Percentiles rank a stretch among this genome's conserved stretches.
Evolutionary conservation across 1,284 basidiomycete species (phyloP).

Genomic region (Cystobasidiaceae sp.): DNA sequence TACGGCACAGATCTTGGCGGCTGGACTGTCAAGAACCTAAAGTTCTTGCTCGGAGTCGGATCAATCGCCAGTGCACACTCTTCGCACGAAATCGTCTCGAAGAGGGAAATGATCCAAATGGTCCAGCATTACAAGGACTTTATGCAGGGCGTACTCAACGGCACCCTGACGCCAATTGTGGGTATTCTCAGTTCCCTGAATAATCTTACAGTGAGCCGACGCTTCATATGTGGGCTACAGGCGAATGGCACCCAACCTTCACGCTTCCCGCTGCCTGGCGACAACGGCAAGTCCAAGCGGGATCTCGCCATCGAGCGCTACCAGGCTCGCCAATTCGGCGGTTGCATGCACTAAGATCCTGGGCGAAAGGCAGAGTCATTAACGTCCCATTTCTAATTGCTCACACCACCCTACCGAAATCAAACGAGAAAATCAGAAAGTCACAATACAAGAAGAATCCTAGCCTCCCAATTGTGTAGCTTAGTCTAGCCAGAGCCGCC

Average conservation of each 20-base stretch:
- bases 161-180: slow-evolving; percentile 11
- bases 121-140: slow-evolving; percentile 18
- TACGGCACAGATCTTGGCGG: slow-evolving; percentile 15
- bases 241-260: slow-evolving; percentile 15
- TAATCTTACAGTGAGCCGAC: background rate
- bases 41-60: slow-evolving; percentile 17
- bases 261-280: background rate
- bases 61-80: slow-evolving; percentile 17
- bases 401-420: too few species aligned
- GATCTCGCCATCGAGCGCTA: background rate
- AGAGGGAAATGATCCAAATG: slow-evolving; percentile 15
- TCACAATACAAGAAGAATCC: too few species aligned
- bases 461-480: too few species aligned
- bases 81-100: slow-evolving; percentile 12
- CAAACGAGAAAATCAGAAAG: too few species aligned
- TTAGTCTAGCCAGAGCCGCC: too few species aligned
- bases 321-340: background rate
- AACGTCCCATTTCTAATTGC: background rate
- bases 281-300: slow-evolving; percentile 4
- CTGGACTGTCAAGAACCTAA: slow-evolving; percentile 15
- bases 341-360: slow-evolving; percentile 6
- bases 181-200: background rate
- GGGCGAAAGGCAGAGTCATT: background rate
- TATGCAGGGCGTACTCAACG: slow-evolving; percentile 17
- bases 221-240: background rate